Conservation (phyloP, 352 stramenopile genomes). For the Globisporangium uncinulatum region DNA sequence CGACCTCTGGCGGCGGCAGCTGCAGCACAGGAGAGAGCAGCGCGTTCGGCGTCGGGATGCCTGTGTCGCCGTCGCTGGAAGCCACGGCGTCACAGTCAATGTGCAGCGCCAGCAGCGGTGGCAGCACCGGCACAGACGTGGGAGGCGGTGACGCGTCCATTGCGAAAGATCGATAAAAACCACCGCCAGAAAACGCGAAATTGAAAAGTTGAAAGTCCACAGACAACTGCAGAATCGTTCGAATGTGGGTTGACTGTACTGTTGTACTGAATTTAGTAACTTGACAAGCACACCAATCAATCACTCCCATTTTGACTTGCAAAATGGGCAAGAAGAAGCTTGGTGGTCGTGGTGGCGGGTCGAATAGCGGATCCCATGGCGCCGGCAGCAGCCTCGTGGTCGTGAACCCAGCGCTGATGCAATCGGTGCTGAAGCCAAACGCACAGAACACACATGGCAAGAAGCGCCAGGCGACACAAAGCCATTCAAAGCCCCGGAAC, state of each 20-base stretch:
- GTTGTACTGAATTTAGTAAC: no score
- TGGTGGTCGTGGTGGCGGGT: neutral
- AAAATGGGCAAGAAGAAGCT: conserved; percentile 14
- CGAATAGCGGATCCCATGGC: neutral
- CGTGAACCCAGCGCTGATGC: conserved; percentile 17
- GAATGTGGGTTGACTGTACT: no score
- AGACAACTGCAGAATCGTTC: no score
- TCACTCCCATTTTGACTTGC: no score
- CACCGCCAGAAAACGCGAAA: no score
- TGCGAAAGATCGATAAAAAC: no score
- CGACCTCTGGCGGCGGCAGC: neutral
- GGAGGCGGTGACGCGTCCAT: no score
- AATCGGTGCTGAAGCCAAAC: conserved; percentile 15
- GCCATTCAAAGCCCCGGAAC: conserved; percentile 14
- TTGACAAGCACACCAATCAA: neutral
- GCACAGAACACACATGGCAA: conserved; percentile 3
- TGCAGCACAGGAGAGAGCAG: neutral
- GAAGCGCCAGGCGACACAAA: neutral
- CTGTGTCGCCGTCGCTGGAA: neutral
- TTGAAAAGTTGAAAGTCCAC: no score
- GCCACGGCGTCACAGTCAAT: neutral
- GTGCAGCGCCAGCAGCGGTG: neutral
- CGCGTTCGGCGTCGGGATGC: neutral
- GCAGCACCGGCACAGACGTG: no score
- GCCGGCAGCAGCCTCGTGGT: conserved; percentile 6